phyloP scores from a whole-genome alignment of 805 yeast genomes.

The Komagataella pseudopastoris region DNA sequence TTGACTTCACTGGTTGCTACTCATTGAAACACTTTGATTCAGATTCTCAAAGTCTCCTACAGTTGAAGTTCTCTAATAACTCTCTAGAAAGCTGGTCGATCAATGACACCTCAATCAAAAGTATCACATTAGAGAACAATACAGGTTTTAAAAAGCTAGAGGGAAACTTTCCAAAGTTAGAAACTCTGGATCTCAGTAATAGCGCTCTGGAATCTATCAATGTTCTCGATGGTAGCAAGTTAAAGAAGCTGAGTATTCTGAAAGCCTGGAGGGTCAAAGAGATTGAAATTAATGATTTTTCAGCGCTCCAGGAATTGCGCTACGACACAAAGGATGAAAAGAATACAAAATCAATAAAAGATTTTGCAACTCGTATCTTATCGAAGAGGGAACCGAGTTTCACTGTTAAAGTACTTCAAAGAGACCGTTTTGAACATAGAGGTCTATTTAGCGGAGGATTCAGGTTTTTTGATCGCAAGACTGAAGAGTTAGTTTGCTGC shows the following conservation, averaged over 20 bases:
- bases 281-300: not conserved
- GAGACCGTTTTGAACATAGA: not conserved
- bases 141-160: not conserved
- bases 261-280: not conserved
- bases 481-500: not conserved
- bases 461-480: not conserved
- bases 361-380: not conserved
- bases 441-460: not conserved
- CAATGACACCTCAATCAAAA: not conserved
- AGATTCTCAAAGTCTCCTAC: not conserved
- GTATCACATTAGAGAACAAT: not conserved
- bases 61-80: not conserved
- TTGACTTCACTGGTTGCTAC: not conserved
- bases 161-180: not conserved
- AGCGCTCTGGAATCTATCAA: not conserved
- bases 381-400: not conserved
- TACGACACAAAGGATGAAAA: not conserved
- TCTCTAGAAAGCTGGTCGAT: not conserved
- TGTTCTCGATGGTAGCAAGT: not conserved
- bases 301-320: not conserved
- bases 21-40: not conserved
- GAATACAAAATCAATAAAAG: not conserved
- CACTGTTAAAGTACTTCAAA: not conserved
- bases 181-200: not conserved
- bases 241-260: not conserved